Conservation (phyloP, 805 yeast genomes). For the Maudiozyma turicensis region DNA sequence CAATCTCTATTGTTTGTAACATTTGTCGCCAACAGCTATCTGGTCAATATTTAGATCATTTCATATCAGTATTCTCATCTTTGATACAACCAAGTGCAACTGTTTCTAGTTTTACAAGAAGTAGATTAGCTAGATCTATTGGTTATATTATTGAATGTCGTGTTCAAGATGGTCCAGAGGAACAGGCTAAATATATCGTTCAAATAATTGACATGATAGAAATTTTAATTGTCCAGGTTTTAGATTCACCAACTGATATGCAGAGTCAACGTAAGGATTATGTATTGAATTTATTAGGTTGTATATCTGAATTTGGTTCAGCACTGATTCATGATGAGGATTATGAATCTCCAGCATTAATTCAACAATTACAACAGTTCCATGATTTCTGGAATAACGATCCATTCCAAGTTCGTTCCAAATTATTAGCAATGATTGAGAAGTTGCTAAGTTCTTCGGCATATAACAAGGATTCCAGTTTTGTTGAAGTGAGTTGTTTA, state of each 20-base stretch:
- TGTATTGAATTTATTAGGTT: conserved; percentile 45
- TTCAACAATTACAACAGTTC: conserved; percentile 18
- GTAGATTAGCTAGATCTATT: conserved; percentile 51
- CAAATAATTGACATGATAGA: conserved; percentile 29
- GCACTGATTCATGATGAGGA: conserved; percentile 53
- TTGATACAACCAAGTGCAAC: conserved; percentile 19
- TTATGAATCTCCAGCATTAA: conserved; percentile 17
- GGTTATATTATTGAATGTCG: conserved; percentile 52
- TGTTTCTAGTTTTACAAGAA: conserved; percentile 29
- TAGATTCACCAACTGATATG: conserved; percentile 1
- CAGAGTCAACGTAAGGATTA: conserved; percentile 34
- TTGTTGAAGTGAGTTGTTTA: conserved; percentile 55
- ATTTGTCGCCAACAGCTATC: conserved; percentile 21
- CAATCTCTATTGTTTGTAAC: conserved; percentile 24
- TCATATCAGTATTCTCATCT: conserved; percentile 27
- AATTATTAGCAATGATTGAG: conserved; percentile 37
- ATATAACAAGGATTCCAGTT: conserved; percentile 35
- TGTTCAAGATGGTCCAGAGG: conserved; percentile 33
- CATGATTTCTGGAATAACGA: conserved; percentile 42
- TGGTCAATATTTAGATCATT: conserved; percentile 17
- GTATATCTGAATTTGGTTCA: conserved; percentile 62
- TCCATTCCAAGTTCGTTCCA: conserved; percentile 35
- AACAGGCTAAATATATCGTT: conserved; percentile 32
- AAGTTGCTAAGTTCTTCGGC: conserved; percentile 27
- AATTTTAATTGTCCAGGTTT: conserved; percentile 9